These are phyloP conservation scores for Hymenoscyphus fructigenus DNA, from an alignment of 2,329 filamentous ascomycete species.

Conservation along the genomic window DNA sequence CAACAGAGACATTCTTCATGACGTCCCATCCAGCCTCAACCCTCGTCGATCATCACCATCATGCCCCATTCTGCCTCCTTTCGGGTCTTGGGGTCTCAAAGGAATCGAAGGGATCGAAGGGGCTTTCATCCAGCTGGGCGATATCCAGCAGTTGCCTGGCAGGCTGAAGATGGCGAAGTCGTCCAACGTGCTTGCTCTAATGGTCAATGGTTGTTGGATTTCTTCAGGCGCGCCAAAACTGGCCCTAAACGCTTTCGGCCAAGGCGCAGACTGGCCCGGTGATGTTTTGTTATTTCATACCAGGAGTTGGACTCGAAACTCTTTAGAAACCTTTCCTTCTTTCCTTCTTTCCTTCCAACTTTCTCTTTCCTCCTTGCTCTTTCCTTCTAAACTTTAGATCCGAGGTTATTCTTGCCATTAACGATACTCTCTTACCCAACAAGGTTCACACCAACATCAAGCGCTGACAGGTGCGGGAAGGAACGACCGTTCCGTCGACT, in stretches of 20 bases:
- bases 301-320: neutral
- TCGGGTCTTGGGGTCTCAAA: neutral
- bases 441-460: neutral
- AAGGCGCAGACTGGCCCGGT: constrained; percentile 1
- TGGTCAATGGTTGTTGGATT: neutral
- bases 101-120: neutral
- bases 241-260: neutral
- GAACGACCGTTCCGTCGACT: neutral
- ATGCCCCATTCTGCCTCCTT: neutral
- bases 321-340: neutral
- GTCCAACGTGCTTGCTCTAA: neutral
- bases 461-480: neutral
- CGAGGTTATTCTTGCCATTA: neutral
- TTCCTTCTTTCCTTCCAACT: neutral
- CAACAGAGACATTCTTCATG: neutral
- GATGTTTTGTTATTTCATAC: neutral
- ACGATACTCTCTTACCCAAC: neutral
- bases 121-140: neutral
- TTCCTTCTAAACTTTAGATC: neutral
- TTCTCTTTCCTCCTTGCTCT: neutral
- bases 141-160: neutral
- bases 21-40: neutral
- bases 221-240: neutral
- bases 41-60: neutral
- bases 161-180: neutral